These are phyloP conservation scores for Xylariales sp. DNA, from an alignment of 2,329 filamentous ascomycete species.

Conservation along the genomic window DNA sequence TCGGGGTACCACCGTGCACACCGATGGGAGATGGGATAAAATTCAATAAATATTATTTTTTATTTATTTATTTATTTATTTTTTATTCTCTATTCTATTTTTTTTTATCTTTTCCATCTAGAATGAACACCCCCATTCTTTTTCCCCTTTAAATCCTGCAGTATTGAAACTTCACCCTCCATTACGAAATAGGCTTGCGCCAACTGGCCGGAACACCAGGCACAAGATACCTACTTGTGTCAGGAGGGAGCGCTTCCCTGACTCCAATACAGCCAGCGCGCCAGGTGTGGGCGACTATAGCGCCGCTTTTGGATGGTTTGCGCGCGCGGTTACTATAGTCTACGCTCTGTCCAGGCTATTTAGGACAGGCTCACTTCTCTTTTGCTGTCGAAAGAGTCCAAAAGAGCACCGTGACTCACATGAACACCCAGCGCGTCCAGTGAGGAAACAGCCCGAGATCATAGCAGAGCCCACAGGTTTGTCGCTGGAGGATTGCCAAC, in stretches of 20 bases:
- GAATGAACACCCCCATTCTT: background rate
- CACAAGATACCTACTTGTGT: constrained; percentile 33
- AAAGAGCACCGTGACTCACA: constrained; percentile 37
- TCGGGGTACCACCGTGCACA: constrained; percentile 12
- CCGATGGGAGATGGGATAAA: constrained; percentile 12
- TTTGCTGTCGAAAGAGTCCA: constrained; percentile 21
- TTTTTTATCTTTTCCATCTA: background rate
- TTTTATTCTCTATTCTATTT: background rate
- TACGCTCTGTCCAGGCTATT: background rate
- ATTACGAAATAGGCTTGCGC: constrained; percentile 32
- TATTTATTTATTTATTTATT: background rate
- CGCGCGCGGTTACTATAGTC: constrained; percentile 30
- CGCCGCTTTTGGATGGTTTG: constrained; percentile 24
- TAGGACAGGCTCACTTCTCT: constrained; percentile 10
- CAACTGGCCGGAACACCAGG: constrained; percentile 40
- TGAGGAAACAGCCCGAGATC: constrained; percentile 10
- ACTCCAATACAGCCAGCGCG: constrained; percentile 28
- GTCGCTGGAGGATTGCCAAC: constrained; percentile 38
- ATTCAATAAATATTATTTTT: constrained; percentile 1
- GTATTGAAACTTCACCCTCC: constrained; percentile 29
- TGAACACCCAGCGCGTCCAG: constrained; percentile 31
- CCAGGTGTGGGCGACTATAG: constrained; percentile 28
- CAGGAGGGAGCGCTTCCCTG: constrained; percentile 35
- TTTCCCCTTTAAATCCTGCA: constrained; percentile 2
- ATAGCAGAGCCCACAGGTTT: constrained; percentile 32